Evolutionary conservation across 495 filamentous ascomycete species (phyloP).

Genomic region (Astrothelium subdiscretum): DNA sequence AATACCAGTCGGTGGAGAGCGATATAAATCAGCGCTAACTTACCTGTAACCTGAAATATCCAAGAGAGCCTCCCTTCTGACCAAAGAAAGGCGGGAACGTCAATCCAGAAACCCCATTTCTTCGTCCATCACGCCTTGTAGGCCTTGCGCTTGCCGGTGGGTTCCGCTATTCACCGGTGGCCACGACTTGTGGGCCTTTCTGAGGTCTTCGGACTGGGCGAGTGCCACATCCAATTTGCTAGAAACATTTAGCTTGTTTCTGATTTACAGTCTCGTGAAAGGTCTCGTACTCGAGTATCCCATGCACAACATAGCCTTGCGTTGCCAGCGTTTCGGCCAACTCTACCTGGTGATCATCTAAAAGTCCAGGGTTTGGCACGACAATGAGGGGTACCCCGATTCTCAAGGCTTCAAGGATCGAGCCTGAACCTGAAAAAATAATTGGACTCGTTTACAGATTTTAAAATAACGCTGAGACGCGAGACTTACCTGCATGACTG

Average conservation of each 20-base stretch:
- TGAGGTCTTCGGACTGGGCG: constrained; percentile 31
- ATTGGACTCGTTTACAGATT: constrained; percentile 7
- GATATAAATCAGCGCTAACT: too few species aligned
- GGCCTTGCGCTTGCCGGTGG: constrained; percentile 25
- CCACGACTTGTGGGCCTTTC: constrained; percentile 32
- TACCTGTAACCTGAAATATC: too few species aligned
- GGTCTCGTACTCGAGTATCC: constrained; percentile 46
- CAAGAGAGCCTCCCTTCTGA: neutral
- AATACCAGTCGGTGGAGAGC: too few species aligned
- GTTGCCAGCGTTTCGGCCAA: constrained; percentile 60
- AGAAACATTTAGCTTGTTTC: neutral
- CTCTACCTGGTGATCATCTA: constrained; percentile 88
- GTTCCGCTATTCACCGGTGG: constrained; percentile 36
- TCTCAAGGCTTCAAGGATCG: constrained; percentile 72
- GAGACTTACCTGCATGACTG: constrained; percentile 67
- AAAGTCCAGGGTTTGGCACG: constrained; percentile 70
- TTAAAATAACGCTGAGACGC: neutral
- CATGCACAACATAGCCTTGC: constrained; percentile 59
- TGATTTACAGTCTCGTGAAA: constrained; percentile 2
- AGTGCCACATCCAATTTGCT: constrained; percentile 39
- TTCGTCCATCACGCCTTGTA: constrained; percentile 43
- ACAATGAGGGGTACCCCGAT: constrained; percentile 59
- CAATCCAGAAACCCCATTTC: constrained; percentile 49
- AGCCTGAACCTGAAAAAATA: constrained; percentile 58
- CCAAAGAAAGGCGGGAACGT: neutral